Conservation (phyloP, 108 stramenopile genomes). For the Skeletonema grethae region DNA sequence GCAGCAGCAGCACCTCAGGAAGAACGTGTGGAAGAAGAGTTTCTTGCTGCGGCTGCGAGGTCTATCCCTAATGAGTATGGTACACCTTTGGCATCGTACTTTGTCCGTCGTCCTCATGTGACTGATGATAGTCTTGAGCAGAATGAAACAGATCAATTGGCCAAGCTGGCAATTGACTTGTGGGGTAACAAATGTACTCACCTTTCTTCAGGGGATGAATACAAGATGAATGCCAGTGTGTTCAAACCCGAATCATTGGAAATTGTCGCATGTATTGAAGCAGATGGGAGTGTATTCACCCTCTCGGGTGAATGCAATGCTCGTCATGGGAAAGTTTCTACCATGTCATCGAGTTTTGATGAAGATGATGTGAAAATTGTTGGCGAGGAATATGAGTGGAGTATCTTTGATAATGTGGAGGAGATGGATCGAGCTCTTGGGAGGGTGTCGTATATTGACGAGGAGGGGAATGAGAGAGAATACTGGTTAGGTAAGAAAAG, state of each 20-base stretch:
- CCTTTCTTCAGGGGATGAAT: constrained; percentile 30
- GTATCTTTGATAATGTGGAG: constrained; percentile 58
- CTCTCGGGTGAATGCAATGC: constrained; percentile 43
- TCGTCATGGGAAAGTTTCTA: constrained; percentile 39
- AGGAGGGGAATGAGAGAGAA: constrained; percentile 69
- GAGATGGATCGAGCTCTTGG: constrained; percentile 65
- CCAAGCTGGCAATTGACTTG: constrained; percentile 2
- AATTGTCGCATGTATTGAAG: constrained; percentile 56
- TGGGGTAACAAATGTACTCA: constrained; percentile 17
- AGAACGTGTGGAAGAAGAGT: constrained; percentile 24
- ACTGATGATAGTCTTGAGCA: constrained; percentile 8
- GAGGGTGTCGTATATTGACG: constrained; percentile 73
- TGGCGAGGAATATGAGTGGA: constrained; percentile 41
- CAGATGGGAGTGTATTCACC: constrained; percentile 57
- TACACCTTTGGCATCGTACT: constrained; percentile 52
- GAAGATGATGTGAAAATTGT: constrained; percentile 9
- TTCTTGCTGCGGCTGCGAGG: constrained; percentile 44
- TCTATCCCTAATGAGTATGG: constrained; percentile 62
- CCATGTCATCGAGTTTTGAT: neutral
- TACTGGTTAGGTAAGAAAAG: constrained; percentile 60
- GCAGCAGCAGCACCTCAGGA: neutral
- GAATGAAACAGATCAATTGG: constrained; percentile 24
- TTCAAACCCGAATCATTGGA: constrained; percentile 56
- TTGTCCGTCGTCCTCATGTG: constrained; percentile 64
- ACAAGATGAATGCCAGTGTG: constrained; percentile 51